These are phyloP conservation scores for Gonapodya prolifera DNA, from an alignment of 192 early-diverging fungal species.

Conservation along the genomic window DNA sequence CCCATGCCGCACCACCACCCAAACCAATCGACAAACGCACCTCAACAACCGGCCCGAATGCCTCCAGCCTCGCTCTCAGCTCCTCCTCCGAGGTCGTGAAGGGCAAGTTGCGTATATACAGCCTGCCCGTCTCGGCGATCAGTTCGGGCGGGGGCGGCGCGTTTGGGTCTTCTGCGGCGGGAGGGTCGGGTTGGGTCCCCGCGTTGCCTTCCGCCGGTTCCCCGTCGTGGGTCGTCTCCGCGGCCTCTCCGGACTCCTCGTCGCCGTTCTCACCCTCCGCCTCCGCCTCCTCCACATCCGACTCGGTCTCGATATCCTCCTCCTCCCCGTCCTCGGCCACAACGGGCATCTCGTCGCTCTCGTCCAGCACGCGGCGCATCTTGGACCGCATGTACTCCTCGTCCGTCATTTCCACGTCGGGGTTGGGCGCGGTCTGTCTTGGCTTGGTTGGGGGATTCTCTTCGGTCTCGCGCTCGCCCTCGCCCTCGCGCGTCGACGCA, in stretches of 20 bases:
- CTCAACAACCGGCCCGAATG: conserved; percentile 84
- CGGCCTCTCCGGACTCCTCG: not conserved
- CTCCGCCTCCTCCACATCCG: conserved; percentile 16
- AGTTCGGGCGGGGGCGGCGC: conserved; percentile 31
- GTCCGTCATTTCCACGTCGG: conserved; percentile 30
- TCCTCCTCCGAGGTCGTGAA: conserved; percentile 85
- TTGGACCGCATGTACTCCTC: conserved; percentile 32
- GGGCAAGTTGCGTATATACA: conserved; percentile 88
- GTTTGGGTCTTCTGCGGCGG: not conserved
- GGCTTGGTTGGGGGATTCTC: not conserved
- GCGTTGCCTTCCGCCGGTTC: conserved; percentile 11
- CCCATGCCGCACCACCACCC: not conserved
- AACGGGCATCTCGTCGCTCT: conserved; percentile 5
- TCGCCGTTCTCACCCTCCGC: conserved; percentile 18
- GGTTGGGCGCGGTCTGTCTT: not conserved
- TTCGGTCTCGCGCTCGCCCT: too few relatives aligned
- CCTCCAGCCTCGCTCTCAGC: conserved; percentile 63
- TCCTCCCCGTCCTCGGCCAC: conserved; percentile 24
- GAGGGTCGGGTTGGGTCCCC: not conserved
- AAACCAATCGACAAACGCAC: conserved; percentile 17
- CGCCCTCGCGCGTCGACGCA: too few relatives aligned
- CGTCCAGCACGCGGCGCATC: conserved; percentile 24
- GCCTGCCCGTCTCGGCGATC: conserved; percentile 86
- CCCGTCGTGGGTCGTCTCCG: not conserved
- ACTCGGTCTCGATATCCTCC: conserved; percentile 15